Conservation (phyloP, 2,329 filamentous ascomycete species). For the Fusarium torreyae region DNA sequence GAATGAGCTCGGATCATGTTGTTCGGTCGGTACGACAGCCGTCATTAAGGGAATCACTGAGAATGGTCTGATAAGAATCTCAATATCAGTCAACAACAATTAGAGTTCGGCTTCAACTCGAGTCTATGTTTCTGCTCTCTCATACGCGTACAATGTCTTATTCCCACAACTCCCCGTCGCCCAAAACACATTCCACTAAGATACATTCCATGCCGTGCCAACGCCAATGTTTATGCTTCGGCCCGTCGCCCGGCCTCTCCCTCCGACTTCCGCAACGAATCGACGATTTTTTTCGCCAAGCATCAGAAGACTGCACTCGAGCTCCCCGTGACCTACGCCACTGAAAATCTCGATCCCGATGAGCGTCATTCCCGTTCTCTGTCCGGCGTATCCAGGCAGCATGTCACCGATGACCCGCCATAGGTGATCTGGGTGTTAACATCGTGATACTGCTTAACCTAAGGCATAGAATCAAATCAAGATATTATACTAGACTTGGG, state of each 20-base stretch:
- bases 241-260: conserved; percentile 32
- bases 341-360: conserved; percentile 16
- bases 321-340: conserved; percentile 44
- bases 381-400: conserved; percentile 22
- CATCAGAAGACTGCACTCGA: conserved; percentile 25
- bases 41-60: neutral
- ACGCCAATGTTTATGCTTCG: conserved; percentile 5
- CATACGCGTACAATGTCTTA: too few relatives aligned
- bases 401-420: conserved; percentile 18
- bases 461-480: too few relatives aligned
- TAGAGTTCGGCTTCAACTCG: too few relatives aligned
- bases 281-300: conserved; percentile 5
- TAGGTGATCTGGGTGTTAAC: conserved; percentile 1
- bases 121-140: too few relatives aligned
- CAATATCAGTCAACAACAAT: too few relatives aligned
- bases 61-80: too few relatives aligned
- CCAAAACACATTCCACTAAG: neutral
- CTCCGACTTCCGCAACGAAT: conserved; percentile 42
- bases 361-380: conserved; percentile 16
- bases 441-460: too few relatives aligned
- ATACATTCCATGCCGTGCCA: too few relatives aligned
- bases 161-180: conserved; percentile 23
- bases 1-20: neutral
- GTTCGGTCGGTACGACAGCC: conserved; percentile 18
- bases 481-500: too few relatives aligned